Percentiles rank a stretch among this genome's conserved stretches.
phyloP scores from a whole-genome alignment of 108 stramenopile genomes.

The Phaeodactylum tricornutum region DNA sequence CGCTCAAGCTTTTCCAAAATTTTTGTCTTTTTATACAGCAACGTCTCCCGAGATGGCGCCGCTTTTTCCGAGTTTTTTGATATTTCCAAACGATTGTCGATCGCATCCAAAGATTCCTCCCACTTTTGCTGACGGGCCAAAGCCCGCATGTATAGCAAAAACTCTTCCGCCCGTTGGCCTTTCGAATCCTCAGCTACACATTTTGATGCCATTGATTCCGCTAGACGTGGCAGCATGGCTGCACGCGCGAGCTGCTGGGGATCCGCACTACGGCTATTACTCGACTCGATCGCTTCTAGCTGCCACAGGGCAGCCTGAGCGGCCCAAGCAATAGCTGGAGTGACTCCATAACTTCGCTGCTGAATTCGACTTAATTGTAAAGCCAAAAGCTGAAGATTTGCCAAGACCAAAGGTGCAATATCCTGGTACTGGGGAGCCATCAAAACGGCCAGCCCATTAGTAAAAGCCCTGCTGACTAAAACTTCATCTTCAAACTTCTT shows the following conservation, averaged over 20 bases:
- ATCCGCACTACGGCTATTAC: no score
- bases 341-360: slow-evolving; percentile 7
- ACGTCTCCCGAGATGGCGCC: slow-evolving; percentile 5
- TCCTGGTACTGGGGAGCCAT: slow-evolving; percentile 23
- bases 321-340: slow-evolving; percentile 30
- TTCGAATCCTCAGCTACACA: slow-evolving; percentile 13
- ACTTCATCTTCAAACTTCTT: slow-evolving; percentile 3
- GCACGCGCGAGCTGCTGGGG: slow-evolving; percentile 16
- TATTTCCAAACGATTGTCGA: slow-evolving; percentile 14
- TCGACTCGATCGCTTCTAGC: slow-evolving; percentile 15
- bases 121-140: slow-evolving; percentile 46
- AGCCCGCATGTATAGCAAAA: slow-evolving; percentile 38
- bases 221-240: slow-evolving; percentile 54
- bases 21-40: slow-evolving; percentile 19
- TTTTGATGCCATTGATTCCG: slow-evolving; percentile 48
- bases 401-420: slow-evolving; percentile 10
- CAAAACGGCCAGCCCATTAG: slow-evolving; percentile 18
- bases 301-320: slow-evolving; percentile 40
- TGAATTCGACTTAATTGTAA: slow-evolving; percentile 24
- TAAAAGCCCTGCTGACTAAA: slow-evolving; percentile 21
- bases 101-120: slow-evolving; percentile 37
- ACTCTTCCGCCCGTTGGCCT: slow-evolving; percentile 27
- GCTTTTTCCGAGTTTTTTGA: no score
- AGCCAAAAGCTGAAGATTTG: slow-evolving; percentile 27
- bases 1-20: slow-evolving; percentile 22